phyloP scores from a whole-genome alignment of 2,329 filamentous ascomycete genomes.

The Hypoxylon sp. region DNA sequence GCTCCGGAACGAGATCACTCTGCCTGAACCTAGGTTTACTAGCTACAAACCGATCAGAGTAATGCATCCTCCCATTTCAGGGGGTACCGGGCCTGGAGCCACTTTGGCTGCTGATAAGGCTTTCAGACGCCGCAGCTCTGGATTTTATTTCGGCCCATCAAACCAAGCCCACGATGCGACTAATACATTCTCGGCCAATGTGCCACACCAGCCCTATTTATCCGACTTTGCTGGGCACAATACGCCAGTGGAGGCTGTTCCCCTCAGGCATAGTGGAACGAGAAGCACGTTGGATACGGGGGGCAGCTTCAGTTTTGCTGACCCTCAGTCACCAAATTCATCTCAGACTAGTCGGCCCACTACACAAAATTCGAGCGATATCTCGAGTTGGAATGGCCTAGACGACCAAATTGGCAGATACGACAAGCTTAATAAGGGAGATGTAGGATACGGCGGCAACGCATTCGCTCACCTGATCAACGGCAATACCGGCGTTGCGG shows the following conservation, averaged over 20 bases:
- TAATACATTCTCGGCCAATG: slow-evolving; percentile 50
- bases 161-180: slow-evolving; percentile 54
- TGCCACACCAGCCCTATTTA: slow-evolving; percentile 44
- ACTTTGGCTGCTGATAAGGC: slow-evolving; percentile 71
- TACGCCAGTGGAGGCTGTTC: slow-evolving; percentile 64
- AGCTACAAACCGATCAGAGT: slow-evolving; percentile 79
- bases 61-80: slow-evolving; percentile 59
- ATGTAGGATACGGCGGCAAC: slow-evolving; percentile 72
- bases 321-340: slow-evolving; percentile 39
- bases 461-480: slow-evolving; percentile 58
- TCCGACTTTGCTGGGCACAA: slow-evolving; percentile 53
- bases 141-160: slow-evolving; percentile 57
- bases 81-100: slow-evolving; percentile 59
- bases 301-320: slow-evolving; percentile 47
- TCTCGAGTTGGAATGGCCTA: slow-evolving; percentile 43
- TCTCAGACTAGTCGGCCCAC: slow-evolving; percentile 49
- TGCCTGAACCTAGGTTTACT: slow-evolving; percentile 88
- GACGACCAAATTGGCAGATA: slow-evolving; percentile 60
- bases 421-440: slow-evolving; percentile 76
- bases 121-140: slow-evolving; percentile 69
- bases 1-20: slow-evolving; percentile 87
- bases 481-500: slow-evolving; percentile 62
- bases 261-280: slow-evolving; percentile 57
- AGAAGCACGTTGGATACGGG: slow-evolving; percentile 52
- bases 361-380: slow-evolving; percentile 53